Conservation (phyloP, 1,284 basidiomycete species). For the Inonotus hispidus region DNA sequence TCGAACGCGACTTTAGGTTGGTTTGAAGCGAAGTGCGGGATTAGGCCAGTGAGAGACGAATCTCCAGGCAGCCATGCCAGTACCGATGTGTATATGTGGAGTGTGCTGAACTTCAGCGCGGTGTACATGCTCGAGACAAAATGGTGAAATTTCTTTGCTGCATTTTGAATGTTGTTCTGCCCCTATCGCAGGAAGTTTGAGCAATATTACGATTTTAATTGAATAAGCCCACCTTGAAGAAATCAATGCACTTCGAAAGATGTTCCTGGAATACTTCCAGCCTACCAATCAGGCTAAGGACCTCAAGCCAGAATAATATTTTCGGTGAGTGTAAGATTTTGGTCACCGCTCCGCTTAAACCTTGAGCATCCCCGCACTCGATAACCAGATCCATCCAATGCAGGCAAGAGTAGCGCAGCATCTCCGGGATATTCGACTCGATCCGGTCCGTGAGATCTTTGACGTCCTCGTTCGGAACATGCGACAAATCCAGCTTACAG, state of each 20-base stretch:
- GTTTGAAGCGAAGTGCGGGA: background rate
- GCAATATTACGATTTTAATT: background rate
- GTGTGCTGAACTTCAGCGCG: background rate
- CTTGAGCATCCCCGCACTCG: background rate
- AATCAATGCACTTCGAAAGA: background rate
- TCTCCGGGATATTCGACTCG: background rate
- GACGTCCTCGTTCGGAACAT: background rate
- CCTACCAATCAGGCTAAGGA: background rate
- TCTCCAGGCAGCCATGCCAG: background rate
- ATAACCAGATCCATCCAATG: background rate
- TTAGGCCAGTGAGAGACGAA: background rate
- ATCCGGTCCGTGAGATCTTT: background rate
- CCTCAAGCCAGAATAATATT: background rate
- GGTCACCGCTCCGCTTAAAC: background rate
- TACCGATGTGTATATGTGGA: constrained; percentile 2
- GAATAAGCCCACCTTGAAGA: background rate
- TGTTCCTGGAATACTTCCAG: background rate
- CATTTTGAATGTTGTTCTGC: background rate
- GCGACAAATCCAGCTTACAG: background rate
- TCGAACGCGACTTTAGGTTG: background rate
- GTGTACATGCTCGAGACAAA: background rate
- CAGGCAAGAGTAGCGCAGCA: background rate
- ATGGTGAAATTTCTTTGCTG: background rate
- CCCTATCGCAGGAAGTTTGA: background rate
- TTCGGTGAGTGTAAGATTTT: background rate